Evolutionary conservation across 2,329 filamentous ascomycete genomes (phyloP).

Genomic region (Juglanconis sp.): DNA sequence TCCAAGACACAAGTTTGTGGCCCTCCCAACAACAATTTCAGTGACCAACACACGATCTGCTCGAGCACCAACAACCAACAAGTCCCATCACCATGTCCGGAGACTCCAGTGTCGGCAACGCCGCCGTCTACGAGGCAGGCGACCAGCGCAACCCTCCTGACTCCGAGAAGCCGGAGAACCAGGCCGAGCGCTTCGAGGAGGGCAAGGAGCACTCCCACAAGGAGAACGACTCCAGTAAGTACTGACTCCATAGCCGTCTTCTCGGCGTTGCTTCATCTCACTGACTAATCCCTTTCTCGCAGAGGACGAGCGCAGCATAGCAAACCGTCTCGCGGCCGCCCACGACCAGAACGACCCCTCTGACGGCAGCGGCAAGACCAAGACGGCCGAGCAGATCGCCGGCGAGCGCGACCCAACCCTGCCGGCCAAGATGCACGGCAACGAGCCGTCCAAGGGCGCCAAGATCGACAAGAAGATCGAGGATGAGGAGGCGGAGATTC

Average conservation of each 20-base stretch:
- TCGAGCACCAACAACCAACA: background rate
- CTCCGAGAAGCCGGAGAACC: slow-evolving; percentile 41
- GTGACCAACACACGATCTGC: background rate
- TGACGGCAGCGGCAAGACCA: slow-evolving; percentile 23
- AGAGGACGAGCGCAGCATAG: slow-evolving; percentile 71
- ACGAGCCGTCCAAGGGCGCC: slow-evolving; percentile 71
- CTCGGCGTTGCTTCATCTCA: background rate
- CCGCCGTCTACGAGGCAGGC: slow-evolving; percentile 67
- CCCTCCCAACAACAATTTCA: background rate
- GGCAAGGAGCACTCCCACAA: slow-evolving; percentile 68
- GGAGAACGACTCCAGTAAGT: slow-evolving; percentile 68
- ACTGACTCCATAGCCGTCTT: background rate
- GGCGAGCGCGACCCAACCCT: slow-evolving; percentile 20
- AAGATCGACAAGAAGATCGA: slow-evolving; percentile 67
- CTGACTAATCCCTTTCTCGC: background rate
- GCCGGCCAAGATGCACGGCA: slow-evolving; percentile 61
- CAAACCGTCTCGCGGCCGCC: slow-evolving; percentile 64
- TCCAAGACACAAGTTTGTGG: background rate
- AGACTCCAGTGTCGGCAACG: slow-evolving; percentile 64
- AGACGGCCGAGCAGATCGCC: slow-evolving; percentile 28
- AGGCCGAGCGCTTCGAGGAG: slow-evolving; percentile 63
- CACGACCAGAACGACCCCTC: slow-evolving; percentile 17
- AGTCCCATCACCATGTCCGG: slow-evolving; percentile 28
- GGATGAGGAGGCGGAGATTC: slow-evolving; percentile 63
- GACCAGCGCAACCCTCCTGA: slow-evolving; percentile 67